A percentile compares a stretch with the other conserved stretches of the same genome.
Evolutionary conservation across 257 asterid species (phyloP).

Genomic region (Nicotiana benthamiana): DNA sequence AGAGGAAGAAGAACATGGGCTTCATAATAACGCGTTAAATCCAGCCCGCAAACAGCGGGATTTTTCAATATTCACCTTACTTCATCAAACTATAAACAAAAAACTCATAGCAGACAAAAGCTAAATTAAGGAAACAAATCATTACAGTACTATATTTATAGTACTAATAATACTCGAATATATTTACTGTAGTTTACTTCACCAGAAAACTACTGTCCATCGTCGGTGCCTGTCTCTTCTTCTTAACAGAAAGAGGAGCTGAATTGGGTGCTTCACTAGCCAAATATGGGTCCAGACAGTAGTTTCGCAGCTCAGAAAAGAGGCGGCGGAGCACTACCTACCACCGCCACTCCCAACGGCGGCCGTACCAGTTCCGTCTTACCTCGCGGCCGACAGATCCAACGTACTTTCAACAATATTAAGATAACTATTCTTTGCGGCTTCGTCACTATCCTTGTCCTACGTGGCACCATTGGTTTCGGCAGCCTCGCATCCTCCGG

Average conservation of each 20-base stretch:
- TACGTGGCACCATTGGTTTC: slow-evolving; percentile 84
- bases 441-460: slow-evolving; percentile 74
- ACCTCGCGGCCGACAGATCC: slow-evolving; percentile 71
- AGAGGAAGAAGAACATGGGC: slow-evolving; percentile 11
- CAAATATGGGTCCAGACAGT: slow-evolving; percentile 67
- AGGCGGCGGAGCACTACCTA: slow-evolving; percentile 37
- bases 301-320: slow-evolving; percentile 63
- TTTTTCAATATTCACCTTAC: slow-evolving; percentile 11
- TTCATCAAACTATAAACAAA: neutral
- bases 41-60: slow-evolving; percentile 42
- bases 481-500: slow-evolving; percentile 54
- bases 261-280: neutral
- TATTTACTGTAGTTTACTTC: slow-evolving; percentile 12
- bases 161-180: neutral
- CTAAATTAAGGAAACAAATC: neutral
- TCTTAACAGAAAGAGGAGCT: neutral
- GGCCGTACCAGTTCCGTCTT: slow-evolving; percentile 36
- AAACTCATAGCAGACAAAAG: neutral
- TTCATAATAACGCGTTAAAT: slow-evolving; percentile 34
- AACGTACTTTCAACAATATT: slow-evolving; percentile 61
- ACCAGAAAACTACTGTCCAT: neutral
- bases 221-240: slow-evolving; percentile 12
- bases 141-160: neutral
- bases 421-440: slow-evolving; percentile 83
- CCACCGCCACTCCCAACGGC: slow-evolving; percentile 28